Conservation (phyloP, 2,329 filamentous ascomycete species). For the Colletotrichum trifolii region DNA sequence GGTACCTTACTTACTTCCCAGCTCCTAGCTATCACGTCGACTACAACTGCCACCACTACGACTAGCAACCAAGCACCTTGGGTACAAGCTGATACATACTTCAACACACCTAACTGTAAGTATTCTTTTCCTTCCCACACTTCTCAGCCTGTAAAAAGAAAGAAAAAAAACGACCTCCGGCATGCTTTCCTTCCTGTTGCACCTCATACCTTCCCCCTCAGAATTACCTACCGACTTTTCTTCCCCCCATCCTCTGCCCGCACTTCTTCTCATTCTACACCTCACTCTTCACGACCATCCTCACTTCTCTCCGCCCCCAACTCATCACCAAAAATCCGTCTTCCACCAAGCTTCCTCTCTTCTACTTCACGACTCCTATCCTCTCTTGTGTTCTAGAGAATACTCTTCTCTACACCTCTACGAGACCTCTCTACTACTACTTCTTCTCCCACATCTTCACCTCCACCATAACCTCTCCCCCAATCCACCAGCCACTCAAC, state of each 20-base stretch:
- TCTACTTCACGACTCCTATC: conserved; percentile 37
- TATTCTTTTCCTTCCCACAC: conserved; percentile 18
- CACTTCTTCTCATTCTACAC: conserved; percentile 37
- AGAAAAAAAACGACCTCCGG: conserved; percentile 23
- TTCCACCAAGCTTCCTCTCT: conserved; percentile 41
- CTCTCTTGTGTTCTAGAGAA: conserved; percentile 1
- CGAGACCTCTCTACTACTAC: conserved; percentile 32
- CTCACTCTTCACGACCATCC: conserved; percentile 40
- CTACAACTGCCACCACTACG: no score
- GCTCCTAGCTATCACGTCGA: no score
- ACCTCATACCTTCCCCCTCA: conserved; percentile 3
- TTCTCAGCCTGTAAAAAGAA: conserved; percentile 10
- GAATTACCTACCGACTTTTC: conserved; percentile 39
- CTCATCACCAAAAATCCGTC: conserved; percentile 39
- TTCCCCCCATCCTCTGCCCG: conserved; percentile 44
- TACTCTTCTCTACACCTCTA: conserved; percentile 10
- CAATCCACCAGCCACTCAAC: conserved; percentile 30
- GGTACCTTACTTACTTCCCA: no score
- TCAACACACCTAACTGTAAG: conserved; percentile 10
- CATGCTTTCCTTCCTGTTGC: conserved; percentile 40
- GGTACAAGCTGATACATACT: no score
- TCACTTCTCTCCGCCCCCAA: conserved; percentile 38
- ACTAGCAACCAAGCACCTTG: no score
- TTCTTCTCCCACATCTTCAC: conserved; percentile 36
- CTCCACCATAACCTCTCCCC: conserved; percentile 29